Percentiles rank a stretch among this genome's conserved stretches.
Evolutionary conservation across 2,329 filamentous ascomycete species (phyloP).

Genomic region (Aciculosporium take): DNA sequence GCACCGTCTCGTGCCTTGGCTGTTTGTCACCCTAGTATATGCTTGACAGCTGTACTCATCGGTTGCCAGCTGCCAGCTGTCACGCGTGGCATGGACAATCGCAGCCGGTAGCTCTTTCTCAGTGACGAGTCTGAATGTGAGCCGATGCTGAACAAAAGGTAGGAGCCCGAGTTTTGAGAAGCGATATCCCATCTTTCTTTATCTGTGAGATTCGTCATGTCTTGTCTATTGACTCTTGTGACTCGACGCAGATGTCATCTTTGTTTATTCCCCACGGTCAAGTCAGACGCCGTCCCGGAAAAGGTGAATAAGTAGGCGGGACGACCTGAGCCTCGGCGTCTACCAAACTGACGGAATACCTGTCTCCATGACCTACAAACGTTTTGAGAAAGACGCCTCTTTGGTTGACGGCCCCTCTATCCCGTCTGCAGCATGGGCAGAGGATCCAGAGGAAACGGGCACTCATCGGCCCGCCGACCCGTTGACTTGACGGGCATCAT

Average conservation of each 20-base stretch:
- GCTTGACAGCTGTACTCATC: slow-evolving; percentile 1
- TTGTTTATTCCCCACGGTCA: not conserved
- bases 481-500: slow-evolving; percentile 38
- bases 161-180: slow-evolving; percentile 1
- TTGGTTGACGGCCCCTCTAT: not conserved
- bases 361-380: not conserved
- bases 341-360: not conserved
- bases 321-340: not conserved
- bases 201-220: not conserved
- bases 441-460: slow-evolving; percentile 20
- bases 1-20: not conserved
- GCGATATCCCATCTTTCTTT: not conserved
- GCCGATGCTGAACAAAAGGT: slow-evolving; percentile 6
- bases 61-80: slow-evolving; percentile 4
- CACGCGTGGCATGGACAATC: not conserved
- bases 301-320: not conserved
- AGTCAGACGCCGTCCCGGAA: not conserved
- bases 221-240: not conserved
- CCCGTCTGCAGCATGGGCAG: slow-evolving; percentile 22
- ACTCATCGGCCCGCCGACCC: slow-evolving; percentile 25
- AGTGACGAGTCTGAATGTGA: slow-evolving; percentile 3
- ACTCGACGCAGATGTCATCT: not conserved
- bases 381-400: slow-evolving; percentile 3
- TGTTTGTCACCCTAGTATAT: not conserved
- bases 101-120: slow-evolving; percentile 2